A percentile compares a stretch with the other conserved stretches of the same genome.
These are phyloP conservation scores for Falciphora oryzae DNA, from an alignment of 2,329 filamentous ascomycete species.

Conservation along the genomic window DNA sequence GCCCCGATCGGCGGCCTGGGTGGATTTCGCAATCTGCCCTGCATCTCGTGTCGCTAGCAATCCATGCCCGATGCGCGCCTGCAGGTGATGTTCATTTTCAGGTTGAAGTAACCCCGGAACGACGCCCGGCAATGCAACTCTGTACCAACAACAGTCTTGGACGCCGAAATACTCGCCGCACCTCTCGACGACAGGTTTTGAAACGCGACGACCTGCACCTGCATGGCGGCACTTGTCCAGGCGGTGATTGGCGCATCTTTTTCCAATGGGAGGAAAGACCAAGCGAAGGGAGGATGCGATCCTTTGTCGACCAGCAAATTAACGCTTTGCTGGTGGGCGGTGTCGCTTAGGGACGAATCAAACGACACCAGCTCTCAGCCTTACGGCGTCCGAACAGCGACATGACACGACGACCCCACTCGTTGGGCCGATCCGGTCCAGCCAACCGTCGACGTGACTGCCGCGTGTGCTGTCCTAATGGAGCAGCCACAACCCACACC, in stretches of 20 bases:
- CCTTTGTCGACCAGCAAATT: neutral
- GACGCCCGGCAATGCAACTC: too few species aligned
- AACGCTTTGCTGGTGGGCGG: constrained; percentile 11
- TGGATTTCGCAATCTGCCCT: too few species aligned
- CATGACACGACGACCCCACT: neutral
- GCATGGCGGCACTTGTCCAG: neutral
- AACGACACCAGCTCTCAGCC: neutral
- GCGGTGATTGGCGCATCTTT: neutral
- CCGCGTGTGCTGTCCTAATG: too few species aligned
- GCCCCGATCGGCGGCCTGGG: too few species aligned
- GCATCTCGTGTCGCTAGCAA: too few species aligned
- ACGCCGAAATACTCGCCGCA: too few species aligned
- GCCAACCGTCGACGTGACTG: neutral
- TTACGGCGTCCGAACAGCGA: neutral
- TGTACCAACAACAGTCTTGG: too few species aligned
- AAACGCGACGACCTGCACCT: neutral
- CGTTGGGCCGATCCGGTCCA: neutral
- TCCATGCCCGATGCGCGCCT: too few species aligned
- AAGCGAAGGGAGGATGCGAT: neutral
- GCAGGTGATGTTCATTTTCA: too few species aligned
- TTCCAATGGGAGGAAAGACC: neutral
- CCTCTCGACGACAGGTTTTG: neutral
- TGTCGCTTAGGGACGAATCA: constrained; percentile 1
- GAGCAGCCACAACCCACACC: neutral
- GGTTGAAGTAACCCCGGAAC: too few species aligned